Conservation (phyloP, 75 land plant species). For the Pinus taeda region DNA sequence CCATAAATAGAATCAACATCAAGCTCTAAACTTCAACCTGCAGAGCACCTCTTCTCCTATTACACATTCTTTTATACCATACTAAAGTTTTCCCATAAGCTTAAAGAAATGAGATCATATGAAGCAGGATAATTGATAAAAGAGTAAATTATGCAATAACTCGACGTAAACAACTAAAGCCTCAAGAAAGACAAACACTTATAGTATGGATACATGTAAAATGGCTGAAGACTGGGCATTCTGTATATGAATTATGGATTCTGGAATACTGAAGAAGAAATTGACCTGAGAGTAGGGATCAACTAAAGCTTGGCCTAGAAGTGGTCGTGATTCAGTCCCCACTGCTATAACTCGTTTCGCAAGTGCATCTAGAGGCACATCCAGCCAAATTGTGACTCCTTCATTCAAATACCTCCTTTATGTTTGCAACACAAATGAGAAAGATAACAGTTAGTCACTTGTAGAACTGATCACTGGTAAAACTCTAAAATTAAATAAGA, state of each 20-base stretch:
- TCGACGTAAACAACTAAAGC: neutral
- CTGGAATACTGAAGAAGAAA: neutral
- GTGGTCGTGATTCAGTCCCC: conserved; percentile 81
- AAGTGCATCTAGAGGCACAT: conserved; percentile 90
- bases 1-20: neutral
- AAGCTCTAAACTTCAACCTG: neutral
- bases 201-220: neutral
- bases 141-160: neutral
- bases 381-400: conserved; percentile 84
- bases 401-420: conserved; percentile 74
- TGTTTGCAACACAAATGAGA: neutral
- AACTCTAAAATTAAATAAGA: neutral
- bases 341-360: conserved; percentile 75
- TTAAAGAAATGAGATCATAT: neutral
- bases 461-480: neutral
- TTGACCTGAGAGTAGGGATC: conserved; percentile 61
- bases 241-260: neutral
- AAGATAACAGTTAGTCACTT: neutral
- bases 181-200: neutral
- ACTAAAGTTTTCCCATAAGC: neutral
- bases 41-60: neutral
- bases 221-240: neutral
- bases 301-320: conserved; percentile 54
- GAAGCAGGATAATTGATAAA: too few relatives aligned
- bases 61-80: too few relatives aligned